Base-by-base conservation (phyloP, 345 rosid species). In the Clarkia xantiana region DNA sequence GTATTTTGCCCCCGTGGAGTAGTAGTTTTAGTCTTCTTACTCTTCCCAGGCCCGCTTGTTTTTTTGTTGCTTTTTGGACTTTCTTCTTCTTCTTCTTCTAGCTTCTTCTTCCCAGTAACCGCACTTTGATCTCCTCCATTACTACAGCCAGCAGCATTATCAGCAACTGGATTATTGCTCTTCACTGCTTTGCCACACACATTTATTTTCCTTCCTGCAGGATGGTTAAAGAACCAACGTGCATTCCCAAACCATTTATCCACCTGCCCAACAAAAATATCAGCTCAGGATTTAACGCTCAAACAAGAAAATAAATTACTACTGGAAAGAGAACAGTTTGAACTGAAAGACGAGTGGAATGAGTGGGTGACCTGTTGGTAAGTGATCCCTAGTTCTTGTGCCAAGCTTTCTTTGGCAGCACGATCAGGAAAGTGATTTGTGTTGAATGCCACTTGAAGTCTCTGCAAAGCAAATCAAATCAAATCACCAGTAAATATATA, bases 161-260 rank as follows among this genome's bases (percentile, higher is more conserved):
- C 36, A 29, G 36, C 8, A 5, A 0, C 36, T 5, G 43, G 15
- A 42, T 57, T 52, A 17, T 52, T 63, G 53, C 55, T 74, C 52
- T 48, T 58, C 41, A 66, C 48, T 56, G 52, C 52, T 39, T 38
- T 54, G 44, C 16, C 55, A 22, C 54, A 60, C 13, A 12, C 38
- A 16, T 29, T 57, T 50, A 58, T 59, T 44, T 44, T 69, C 54
- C 6, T 40, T 25, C 64, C 53, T 0, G 76, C 44, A 41, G 71
- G 54, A 63, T 79, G 79, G 71, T 69, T 63, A 56, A 52, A 67
- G 61, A 71, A 71, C 93, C 93, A 79, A 12, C 98, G 94, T 51
- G 79, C 59, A 72, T 86, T 75, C 57, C 44, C 80, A 44, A 91
- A 91, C 98, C 98, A 91, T 58, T 75, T 86, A 51, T 25, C 59